phyloP scores from a whole-genome alignment of 2,329 filamentous ascomycete genomes.

The Setomelanomma holmii region DNA sequence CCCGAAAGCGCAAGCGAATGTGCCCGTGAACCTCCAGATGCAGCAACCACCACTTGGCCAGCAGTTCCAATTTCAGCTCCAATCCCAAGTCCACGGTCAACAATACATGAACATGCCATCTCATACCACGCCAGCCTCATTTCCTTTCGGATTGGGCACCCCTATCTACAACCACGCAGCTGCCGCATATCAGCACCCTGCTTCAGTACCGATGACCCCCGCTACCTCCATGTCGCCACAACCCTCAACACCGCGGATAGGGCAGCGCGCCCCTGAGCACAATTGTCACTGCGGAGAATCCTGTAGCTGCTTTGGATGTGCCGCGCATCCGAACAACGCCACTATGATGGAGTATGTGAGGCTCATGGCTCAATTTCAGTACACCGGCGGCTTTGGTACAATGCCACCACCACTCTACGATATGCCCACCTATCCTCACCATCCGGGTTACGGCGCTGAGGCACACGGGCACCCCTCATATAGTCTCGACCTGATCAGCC shows the following conservation, averaged over 20 bases:
- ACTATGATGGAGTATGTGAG: slow-evolving; percentile 64
- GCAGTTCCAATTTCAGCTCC: slow-evolving; percentile 28
- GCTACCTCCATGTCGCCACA: slow-evolving; percentile 21
- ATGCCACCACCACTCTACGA: slow-evolving; percentile 44
- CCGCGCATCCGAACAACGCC: slow-evolving; percentile 71
- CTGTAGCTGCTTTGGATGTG: slow-evolving; percentile 73
- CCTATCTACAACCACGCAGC: slow-evolving; percentile 46
- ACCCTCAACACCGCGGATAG: slow-evolving; percentile 40
- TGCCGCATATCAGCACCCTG: slow-evolving; percentile 39
- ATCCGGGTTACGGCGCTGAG: slow-evolving; percentile 39
- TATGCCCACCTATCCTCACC: slow-evolving; percentile 44
- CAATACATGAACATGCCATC: slow-evolving; percentile 29
- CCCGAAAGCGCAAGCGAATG: slow-evolving; percentile 20
- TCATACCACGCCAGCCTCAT: slow-evolving; percentile 17
- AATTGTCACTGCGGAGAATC: slow-evolving; percentile 69
- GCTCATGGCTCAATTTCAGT: slow-evolving; percentile 46
- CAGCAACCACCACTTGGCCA: slow-evolving; percentile 17
- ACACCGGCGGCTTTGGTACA: slow-evolving; percentile 40
- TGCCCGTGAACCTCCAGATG: not conserved
- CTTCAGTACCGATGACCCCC: slow-evolving; percentile 40
- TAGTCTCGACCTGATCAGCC: slow-evolving; percentile 19
- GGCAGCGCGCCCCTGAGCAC: slow-evolving; percentile 49
- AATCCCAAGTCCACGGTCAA: slow-evolving; percentile 27
- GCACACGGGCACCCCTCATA: slow-evolving; percentile 16
- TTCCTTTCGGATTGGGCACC: slow-evolving; percentile 39